These are phyloP conservation scores for Musa troglodytarum DNA, from an alignment of 176 grass and related monocot genomes.

Conservation along the genomic window DNA sequence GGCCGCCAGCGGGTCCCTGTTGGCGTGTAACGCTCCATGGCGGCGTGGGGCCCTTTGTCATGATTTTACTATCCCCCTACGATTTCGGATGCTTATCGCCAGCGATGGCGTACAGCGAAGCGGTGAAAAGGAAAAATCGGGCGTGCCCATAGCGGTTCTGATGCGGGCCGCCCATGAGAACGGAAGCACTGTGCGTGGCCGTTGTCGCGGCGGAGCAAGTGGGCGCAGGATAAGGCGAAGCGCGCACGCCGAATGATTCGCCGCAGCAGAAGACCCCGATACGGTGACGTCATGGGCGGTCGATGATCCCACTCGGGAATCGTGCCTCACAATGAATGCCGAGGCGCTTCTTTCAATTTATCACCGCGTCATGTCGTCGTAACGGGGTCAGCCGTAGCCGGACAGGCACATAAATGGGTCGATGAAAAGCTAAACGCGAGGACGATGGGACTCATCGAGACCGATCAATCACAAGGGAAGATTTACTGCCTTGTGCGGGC, in stretches of 20 bases:
- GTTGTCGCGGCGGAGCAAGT: constrained; percentile 2
- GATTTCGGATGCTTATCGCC: no score
- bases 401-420: no score
- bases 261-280: neutral
- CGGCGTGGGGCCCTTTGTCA: neutral
- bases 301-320: neutral
- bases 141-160: neutral
- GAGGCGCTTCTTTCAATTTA: no score
- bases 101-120: neutral
- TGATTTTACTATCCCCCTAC: no score
- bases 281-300: neutral
- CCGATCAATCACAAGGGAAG: no score
- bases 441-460: no score
- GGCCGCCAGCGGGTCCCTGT: no score
- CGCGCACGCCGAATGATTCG: neutral
- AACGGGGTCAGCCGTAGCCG: no score
- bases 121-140: neutral
- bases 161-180: neutral
- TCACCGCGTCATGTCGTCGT: no score
- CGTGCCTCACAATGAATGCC: neutral
- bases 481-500: no score
- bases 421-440: no score
- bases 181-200: neutral
- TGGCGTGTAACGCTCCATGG: neutral
- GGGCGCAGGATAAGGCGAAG: neutral